Evolutionary conservation across 257 asterid species (phyloP).

Genomic region (Marsdenia floribunda): DNA sequence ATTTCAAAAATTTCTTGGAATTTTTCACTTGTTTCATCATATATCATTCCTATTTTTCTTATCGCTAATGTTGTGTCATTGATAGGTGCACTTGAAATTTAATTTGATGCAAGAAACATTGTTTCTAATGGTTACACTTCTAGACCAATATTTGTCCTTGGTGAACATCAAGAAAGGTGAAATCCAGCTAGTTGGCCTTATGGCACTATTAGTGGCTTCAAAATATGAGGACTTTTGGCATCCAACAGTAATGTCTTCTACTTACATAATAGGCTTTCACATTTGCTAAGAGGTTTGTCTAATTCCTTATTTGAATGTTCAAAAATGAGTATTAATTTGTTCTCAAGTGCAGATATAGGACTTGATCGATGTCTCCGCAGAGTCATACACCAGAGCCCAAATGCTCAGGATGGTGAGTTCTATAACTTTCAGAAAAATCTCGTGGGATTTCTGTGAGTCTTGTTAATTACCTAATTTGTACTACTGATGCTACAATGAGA

Average conservation of each 20-base stretch:
- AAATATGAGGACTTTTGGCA: conserved; percentile 97
- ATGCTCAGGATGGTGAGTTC: conserved; percentile 78
- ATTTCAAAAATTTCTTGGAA: conserved; percentile 6
- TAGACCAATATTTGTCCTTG: conserved; percentile 66
- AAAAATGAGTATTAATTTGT: conserved; percentile 8
- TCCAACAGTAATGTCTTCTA: conserved; percentile 63
- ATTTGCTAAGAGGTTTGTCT: not conserved
- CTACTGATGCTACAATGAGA: too few species aligned
- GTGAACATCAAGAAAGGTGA: conserved; percentile 62
- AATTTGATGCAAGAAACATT: conserved; percentile 93
- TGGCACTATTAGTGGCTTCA: conserved; percentile 89
- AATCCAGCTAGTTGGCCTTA: conserved; percentile 90
- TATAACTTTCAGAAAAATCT: not conserved
- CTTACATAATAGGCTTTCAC: conserved; percentile 6
- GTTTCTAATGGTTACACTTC: conserved; percentile 69
- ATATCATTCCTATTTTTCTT: conserved; percentile 14
- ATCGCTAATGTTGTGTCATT: conserved; percentile 14
- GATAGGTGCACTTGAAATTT: conserved; percentile 73
- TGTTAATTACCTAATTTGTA: not conserved
- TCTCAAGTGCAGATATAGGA: conserved; percentile 57
- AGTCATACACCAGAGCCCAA: conserved; percentile 69
- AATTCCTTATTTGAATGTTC: conserved; percentile 2
- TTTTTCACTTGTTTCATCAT: conserved; percentile 13
- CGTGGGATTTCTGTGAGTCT: not conserved
- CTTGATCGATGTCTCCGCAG: conserved; percentile 77